Base-by-base conservation (phyloP, 2,329 filamentous ascomycete species). In the Juglanconis sp. region DNA sequence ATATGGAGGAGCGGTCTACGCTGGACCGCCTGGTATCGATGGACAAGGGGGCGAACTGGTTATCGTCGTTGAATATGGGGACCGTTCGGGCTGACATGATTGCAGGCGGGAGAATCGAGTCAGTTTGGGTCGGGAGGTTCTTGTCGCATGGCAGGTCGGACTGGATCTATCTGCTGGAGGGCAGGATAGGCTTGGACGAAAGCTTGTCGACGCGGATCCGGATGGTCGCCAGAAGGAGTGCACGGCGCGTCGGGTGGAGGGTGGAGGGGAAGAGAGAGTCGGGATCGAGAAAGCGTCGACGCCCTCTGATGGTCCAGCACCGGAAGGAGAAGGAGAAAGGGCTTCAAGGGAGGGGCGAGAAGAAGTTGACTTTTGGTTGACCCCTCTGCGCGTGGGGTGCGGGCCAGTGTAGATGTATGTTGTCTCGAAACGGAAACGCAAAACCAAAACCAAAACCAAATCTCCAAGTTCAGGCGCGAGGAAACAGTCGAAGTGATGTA, bases 11-110 rank as follows among this genome's bases (percentile, higher is more conserved):
- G 35, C 68, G 57, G 34, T 63, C 61, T 47, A 61, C 54, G 47
- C 61, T 63, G 47, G 58, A 54, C 10, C 69, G 68, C 48, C 59
- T 61, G 13, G 70, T 68, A 52, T 72, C 69, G 63, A 71, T 65
- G 30, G 67, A 66, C 47, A 71, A 65, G 31, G 67, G 36, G n/a
- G 66, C 64, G 63, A 60, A 57, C 53, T 62, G 61, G 53, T 56
- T 63, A 34, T 68, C 65, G 61, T 66, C 64, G 58, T 64, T 62
- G 51, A 67, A 60, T 48, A 66, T 63, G 46, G 67, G 56, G 13
- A 57, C 58, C 32, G 50, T 60, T 13, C 59, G 60, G 40, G 62
- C 54, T 53, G 67, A 64, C 69, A 70, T 72, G 54, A 42, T 57
- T 63, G 48, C 54, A 56, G 54, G 53, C 58, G 53, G 44, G 42